These are phyloP conservation scores for Conoideocrella luteorostrata DNA, from an alignment of 2,329 filamentous ascomycete species.

Conservation along the genomic window DNA sequence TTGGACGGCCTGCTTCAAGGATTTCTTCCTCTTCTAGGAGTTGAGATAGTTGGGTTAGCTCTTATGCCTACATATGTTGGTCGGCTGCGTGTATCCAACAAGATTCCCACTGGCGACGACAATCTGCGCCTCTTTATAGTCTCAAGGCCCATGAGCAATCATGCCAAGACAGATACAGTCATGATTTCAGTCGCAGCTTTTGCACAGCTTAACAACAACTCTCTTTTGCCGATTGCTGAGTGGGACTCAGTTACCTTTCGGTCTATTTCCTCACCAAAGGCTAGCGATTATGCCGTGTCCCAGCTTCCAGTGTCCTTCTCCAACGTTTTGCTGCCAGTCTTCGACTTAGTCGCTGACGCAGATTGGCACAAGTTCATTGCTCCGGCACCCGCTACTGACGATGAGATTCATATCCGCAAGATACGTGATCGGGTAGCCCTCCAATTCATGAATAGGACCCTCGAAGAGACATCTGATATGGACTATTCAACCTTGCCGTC, in stretches of 20 bases:
- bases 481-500: constrained; percentile 15
- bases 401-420: constrained; percentile 17
- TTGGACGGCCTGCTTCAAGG: constrained; percentile 21
- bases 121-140: constrained; percentile 17
- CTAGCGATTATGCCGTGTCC: too few relatives aligned
- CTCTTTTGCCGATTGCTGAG: constrained; percentile 15
- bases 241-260: constrained; percentile 16
- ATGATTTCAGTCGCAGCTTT: constrained; percentile 21
- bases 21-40: constrained; percentile 14
- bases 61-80: constrained; percentile 24
- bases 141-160: constrained; percentile 17
- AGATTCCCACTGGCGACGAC: constrained; percentile 14
- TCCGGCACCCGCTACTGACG: too few relatives aligned
- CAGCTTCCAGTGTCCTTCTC: too few relatives aligned
- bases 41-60: constrained; percentile 16
- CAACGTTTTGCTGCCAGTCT: too few relatives aligned
- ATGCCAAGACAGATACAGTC: constrained; percentile 18
- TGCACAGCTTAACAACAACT: constrained; percentile 3
- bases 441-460: too few relatives aligned
- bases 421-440: constrained; percentile 11
- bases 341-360: too few relatives aligned
- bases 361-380: too few relatives aligned
- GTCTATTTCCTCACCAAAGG: constrained; percentile 5
- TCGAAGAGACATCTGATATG: constrained; percentile 13
- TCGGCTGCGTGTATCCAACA: constrained; percentile 23